These are phyloP conservation scores for Neodidymelliopsis sp. DNA, from an alignment of 2,329 filamentous ascomycete species.

Conservation along the genomic window DNA sequence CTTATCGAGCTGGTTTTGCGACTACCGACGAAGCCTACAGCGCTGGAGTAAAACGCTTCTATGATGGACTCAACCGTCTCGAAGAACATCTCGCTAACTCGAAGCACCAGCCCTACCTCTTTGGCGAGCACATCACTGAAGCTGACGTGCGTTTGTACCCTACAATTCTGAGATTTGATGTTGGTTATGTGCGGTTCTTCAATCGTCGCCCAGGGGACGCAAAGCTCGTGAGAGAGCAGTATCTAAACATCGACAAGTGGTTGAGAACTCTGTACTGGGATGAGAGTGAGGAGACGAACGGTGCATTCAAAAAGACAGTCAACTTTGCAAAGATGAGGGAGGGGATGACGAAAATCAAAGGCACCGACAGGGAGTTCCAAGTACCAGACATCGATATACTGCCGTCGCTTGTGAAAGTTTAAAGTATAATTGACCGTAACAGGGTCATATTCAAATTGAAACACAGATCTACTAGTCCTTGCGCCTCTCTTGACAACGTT, in stretches of 20 bases:
- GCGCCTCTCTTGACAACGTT: no score
- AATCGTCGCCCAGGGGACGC: neutral
- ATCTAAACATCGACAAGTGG: neutral
- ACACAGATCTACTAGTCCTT: no score
- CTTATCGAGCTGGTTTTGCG: slow-evolving; percentile 76
- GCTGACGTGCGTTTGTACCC: slow-evolving; percentile 75
- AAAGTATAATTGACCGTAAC: no score
- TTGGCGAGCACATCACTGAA: slow-evolving; percentile 79
- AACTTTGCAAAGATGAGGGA: no score
- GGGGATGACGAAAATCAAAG: no score
- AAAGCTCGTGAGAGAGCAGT: neutral
- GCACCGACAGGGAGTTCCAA: no score
- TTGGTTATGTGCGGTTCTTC: slow-evolving; percentile 22
- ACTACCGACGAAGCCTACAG: slow-evolving; percentile 85
- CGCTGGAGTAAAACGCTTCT: slow-evolving; percentile 72
- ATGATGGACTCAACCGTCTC: slow-evolving; percentile 76
- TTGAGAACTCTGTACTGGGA: neutral
- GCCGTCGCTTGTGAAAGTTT: no score
- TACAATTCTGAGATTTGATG: slow-evolving; percentile 54
- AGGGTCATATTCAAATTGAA: no score
- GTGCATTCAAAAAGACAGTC: no score
- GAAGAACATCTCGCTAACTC: slow-evolving; percentile 71
- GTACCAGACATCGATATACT: no score
- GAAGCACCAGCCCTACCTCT: slow-evolving; percentile 69
- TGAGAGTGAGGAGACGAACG: no score